Evolutionary conservation across 805 yeast genomes (phyloP).

Genomic region (Nakazawaea wyomingensis): DNA sequence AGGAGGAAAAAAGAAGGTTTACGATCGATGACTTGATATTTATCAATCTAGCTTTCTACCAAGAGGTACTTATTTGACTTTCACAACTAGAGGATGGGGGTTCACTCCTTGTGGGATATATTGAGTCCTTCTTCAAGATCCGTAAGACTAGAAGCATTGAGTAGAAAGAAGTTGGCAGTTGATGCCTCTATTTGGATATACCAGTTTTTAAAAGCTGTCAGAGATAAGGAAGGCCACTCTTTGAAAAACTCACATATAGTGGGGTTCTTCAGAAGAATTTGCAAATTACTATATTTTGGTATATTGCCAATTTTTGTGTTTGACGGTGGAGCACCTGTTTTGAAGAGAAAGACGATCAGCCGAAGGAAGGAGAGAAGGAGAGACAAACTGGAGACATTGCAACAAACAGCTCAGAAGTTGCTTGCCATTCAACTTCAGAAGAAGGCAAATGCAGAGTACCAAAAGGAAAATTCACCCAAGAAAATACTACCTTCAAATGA

Average conservation of each 20-base stretch:
- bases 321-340: conserved; percentile 89
- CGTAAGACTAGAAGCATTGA: conserved; percentile 78
- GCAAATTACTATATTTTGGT: conserved; percentile 84
- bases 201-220: conserved; percentile 90
- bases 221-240: conserved; percentile 79
- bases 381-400: conserved; percentile 65
- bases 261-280: conserved; percentile 93
- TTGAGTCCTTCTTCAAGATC: conserved; percentile 88
- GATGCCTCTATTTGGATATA: conserved; percentile 99
- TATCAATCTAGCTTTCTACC: too few relatives aligned
- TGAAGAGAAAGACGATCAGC: conserved; percentile 75
- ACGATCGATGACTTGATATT: too few relatives aligned
- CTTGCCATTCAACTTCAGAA: conserved; percentile 76
- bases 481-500: conserved; percentile 8
- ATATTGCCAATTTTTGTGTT: conserved; percentile 86
- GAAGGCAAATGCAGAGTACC: conserved; percentile 29
- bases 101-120: conserved; percentile 88
- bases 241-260: conserved; percentile 79
- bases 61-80: background rate
- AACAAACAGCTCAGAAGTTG: conserved; percentile 72
- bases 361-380: conserved; percentile 68
- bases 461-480: conserved; percentile 1
- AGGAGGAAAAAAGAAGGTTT: background rate
- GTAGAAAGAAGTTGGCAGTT: conserved; percentile 77
- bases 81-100: conserved; percentile 65